A percentile compares a stretch with the other conserved stretches of the same genome.
phyloP scores from a whole-genome alignment of 768 basidiomycete species.

The Dioszegia aurantiaca region DNA sequence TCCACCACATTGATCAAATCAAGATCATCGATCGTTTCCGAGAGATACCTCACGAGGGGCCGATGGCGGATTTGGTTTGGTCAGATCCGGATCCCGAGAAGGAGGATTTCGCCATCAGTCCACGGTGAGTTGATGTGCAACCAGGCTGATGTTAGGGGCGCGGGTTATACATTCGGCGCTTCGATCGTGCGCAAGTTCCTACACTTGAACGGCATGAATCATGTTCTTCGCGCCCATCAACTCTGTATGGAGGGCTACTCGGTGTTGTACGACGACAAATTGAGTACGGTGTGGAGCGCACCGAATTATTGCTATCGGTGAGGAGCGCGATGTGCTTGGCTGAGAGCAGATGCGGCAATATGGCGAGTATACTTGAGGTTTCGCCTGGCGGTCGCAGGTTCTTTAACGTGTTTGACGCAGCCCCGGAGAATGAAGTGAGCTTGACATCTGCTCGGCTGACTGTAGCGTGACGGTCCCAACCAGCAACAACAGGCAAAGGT shows the following conservation, averaged over 20 bases:
- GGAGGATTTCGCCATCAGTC: conserved; percentile 98
- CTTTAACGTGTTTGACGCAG: conserved; percentile 98
- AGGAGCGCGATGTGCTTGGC: conserved; percentile 14
- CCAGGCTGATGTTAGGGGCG: conserved; percentile 63
- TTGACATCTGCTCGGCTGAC: neutral
- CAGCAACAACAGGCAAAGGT: conserved; percentile 48
- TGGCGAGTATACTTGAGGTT: conserved; percentile 92
- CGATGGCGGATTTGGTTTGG: conserved; percentile 99
- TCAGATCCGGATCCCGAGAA: conserved; percentile 99
- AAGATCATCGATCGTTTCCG: conserved; percentile 98
- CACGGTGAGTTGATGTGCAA: conserved; percentile 63
- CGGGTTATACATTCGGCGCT: conserved; percentile 97
- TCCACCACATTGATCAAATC: conserved; percentile 99
- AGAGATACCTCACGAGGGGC: conserved; percentile 99
- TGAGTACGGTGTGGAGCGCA: conserved; percentile 97
- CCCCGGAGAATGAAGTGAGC: conserved; percentile 83
- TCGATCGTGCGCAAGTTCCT: conserved; percentile 98
- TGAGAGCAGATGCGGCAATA: conserved; percentile 76
- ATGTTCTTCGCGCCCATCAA: conserved; percentile 96
- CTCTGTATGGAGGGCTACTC: conserved; percentile 99
- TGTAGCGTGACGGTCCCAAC: conserved; percentile 47
- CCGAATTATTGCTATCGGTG: conserved; percentile 92
- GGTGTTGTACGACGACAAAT: conserved; percentile 92
- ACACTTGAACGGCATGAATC: conserved; percentile 90
- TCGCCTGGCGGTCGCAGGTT: conserved; percentile 80